Base-by-base conservation (phyloP, 1,284 basidiomycete genomes). In the Sporisorium reilianum region DNA sequence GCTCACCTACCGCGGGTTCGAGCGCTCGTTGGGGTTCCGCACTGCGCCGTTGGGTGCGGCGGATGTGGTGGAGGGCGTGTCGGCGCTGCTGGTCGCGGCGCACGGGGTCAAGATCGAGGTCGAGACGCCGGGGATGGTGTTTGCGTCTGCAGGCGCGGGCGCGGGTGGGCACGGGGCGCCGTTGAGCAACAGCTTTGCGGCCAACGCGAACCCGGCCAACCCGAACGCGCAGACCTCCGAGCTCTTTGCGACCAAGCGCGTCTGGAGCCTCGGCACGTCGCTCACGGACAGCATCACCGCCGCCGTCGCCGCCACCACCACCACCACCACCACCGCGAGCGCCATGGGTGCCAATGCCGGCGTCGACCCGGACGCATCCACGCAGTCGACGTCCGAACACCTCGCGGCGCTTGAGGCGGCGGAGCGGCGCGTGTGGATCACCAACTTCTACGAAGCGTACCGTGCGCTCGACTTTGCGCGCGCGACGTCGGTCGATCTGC, bases 1-100 rank as follows among this genome's bases (percentile, higher is more conserved):
- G 81, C 89, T 98, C 26, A 89, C 92, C 2, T 99, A 96, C 84
- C 91, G 93, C 0, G 97, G 95, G 4, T 99, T 99, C 84, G 90
- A 91, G 76, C 91, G 95, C 22, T 92, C 91, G 71, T 95, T 90
- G 83, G 97, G 97, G 2, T 98, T 95, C 85, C 90, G 90, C 32
- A 90, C 92, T 10, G 89, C 92, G 52, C 92, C 93, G 0, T 86
- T 99, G 22, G 95, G 93, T 5, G 95, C 97, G 0, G 91, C 93
- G 1, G 97, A 99, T 85, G 92, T 93, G 10, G 92, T 98, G 0
- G 97, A 99, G 85, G 94, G 92, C 0, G 87, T 97, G 32, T 88
- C 89, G 28, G 93, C 96, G 0, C 87, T 99, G 32, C 86, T 99
- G 18, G 94, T 98, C 76, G 93, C 95, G 6, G 95, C 95, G 0